A percentile compares a stretch with the other conserved stretches of the same genome.
Evolutionary conservation across 495 filamentous ascomycete species (phyloP).

Genomic region (Friedmanniomyces simplex): DNA sequence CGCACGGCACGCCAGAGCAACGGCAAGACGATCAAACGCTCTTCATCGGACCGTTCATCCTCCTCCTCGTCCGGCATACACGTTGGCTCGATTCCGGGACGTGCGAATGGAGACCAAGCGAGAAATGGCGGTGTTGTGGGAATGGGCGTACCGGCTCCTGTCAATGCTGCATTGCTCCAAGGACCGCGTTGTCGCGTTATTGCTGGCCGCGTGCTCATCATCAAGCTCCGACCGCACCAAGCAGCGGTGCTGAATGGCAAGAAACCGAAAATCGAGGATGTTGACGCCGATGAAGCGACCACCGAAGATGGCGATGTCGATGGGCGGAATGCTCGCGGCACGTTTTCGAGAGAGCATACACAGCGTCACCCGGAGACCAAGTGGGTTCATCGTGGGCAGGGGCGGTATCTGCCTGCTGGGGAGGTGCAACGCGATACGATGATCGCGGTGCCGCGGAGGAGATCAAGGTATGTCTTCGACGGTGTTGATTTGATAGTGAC

Average conservation of each 20-base stretch:
- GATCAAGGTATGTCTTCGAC: constrained; percentile 1
- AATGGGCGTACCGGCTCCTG: neutral
- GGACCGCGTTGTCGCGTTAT: neutral
- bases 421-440: neutral
- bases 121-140: neutral
- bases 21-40: neutral
- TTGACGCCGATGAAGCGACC: neutral
- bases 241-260: neutral
- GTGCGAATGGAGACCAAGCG: neutral
- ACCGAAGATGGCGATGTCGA: constrained; percentile 4
- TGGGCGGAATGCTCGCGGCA: constrained; percentile 16
- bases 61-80: neutral
- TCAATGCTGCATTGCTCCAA: neutral
- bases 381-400: constrained; percentile 23
- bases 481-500: no score
- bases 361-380: constrained; percentile 16
- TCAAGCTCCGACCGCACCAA: neutral
- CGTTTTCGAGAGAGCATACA: constrained; percentile 15
- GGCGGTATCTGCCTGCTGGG: constrained; percentile 13
- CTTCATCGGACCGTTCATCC: neutral
- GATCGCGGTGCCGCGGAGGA: neutral
- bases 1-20: no score
- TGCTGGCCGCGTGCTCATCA: neutral
- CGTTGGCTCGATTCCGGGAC: neutral
- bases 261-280: neutral